Conservation (phyloP, 2,329 filamentous ascomycete genomes). For the Alternaria sp. region DNA sequence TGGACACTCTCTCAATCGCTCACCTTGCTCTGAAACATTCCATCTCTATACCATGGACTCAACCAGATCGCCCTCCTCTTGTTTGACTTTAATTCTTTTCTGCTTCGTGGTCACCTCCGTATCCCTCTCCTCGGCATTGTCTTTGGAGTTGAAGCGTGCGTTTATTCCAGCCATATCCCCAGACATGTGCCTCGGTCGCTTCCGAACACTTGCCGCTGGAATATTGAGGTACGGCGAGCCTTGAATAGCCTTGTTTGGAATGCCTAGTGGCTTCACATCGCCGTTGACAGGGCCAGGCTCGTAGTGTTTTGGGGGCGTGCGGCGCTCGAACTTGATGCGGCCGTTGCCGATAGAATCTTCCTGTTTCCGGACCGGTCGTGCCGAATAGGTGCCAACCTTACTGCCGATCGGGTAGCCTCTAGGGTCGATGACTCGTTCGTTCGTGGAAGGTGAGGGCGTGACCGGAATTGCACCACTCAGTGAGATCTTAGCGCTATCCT, state of each 20-base stretch:
- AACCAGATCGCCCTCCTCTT: neutral
- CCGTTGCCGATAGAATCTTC: neutral
- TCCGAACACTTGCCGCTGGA: neutral
- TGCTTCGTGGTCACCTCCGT: neutral
- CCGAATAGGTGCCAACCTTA: neutral
- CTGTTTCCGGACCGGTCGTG: neutral
- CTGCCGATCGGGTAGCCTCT: neutral
- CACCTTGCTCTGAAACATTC: neutral
- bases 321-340: neutral
- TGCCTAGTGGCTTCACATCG: neutral
- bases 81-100: neutral
- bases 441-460: neutral
- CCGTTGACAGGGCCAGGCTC: neutral
- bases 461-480: neutral
- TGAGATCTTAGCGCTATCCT: neutral
- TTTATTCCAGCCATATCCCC: slow-evolving; percentile 1
- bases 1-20: neutral
- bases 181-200: neutral
- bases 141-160: neutral
- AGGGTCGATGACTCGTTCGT: neutral
- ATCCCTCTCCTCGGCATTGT: neutral
- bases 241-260: neutral
- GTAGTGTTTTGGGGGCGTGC: neutral
- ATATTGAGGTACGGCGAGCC: slow-evolving; percentile 2
- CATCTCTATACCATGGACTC: neutral